A percentile compares a stretch with the other conserved stretches of the same genome.
These are phyloP conservation scores for Anthracocystis walkeri DNA, from an alignment of 1,284 basidiomycete genomes.

Conservation along the genomic window DNA sequence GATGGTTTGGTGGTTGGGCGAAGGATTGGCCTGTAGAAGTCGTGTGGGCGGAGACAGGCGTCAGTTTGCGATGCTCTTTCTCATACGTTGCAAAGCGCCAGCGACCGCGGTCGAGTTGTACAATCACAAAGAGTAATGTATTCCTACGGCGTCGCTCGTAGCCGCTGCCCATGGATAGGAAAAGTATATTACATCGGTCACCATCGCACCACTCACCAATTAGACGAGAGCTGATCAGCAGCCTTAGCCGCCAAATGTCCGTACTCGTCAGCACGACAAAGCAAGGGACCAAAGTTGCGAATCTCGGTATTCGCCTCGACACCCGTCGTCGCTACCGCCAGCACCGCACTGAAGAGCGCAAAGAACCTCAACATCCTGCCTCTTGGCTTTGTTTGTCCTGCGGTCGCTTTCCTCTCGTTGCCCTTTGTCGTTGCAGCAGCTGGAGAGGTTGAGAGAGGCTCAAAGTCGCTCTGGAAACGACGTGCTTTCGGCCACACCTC, in stretches of 20 bases:
- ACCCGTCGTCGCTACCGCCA: slow-evolving; percentile 17
- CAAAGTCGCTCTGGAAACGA: slow-evolving; percentile 40
- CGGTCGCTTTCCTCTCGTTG: not conserved
- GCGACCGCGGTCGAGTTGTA: too few relatives aligned
- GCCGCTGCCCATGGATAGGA: too few relatives aligned
- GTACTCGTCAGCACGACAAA: slow-evolving; percentile 53
- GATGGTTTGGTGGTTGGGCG: slow-evolving; percentile 14
- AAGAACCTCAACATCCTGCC: slow-evolving; percentile 44
- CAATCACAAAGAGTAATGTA: not conserved
- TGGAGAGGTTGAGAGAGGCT: slow-evolving; percentile 7
- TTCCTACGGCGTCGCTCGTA: not conserved
- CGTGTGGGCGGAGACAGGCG: not conserved
- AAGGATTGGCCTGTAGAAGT: slow-evolving; percentile 27
- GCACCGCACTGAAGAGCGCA: slow-evolving; percentile 28
- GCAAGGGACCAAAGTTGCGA: slow-evolving; percentile 48
- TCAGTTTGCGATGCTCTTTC: not conserved
- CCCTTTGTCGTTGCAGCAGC: not conserved
- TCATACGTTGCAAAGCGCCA: not conserved
- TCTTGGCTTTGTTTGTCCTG: not conserved
- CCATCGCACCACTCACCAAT: slow-evolving; percentile 35
- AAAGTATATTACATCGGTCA: not conserved
- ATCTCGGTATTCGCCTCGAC: slow-evolving; percentile 54
- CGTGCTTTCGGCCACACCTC: slow-evolving; percentile 14
- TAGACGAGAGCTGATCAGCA: slow-evolving; percentile 42
- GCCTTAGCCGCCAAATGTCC: slow-evolving; percentile 54